Base-by-base conservation (phyloP, 2,329 filamentous ascomycete genomes). In the Colletotrichum godetiae region DNA sequence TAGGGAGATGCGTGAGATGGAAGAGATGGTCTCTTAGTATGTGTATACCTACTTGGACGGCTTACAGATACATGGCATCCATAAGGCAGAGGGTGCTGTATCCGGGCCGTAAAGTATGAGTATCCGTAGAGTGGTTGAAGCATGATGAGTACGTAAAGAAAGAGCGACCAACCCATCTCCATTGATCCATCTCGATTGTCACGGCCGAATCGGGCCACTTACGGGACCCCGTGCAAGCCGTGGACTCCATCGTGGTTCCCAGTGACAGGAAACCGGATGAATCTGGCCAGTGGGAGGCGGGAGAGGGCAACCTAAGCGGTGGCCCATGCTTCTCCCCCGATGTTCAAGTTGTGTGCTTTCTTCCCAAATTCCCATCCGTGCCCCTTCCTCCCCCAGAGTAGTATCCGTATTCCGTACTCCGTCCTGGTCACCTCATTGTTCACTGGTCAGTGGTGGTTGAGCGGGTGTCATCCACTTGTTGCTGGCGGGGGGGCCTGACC, bases 221-320 rank as follows among this genome's bases (percentile, higher is more conserved):
- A 27, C 31, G 56, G 29, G 31, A 22, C 60, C 55, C 55, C 15
- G 12, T 13, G 24, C 24, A 19, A 24, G 49, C 60, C 19, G 29
- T 27, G 35, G 46, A 56, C 49, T 53, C 61, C 52, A 37, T 65
- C 22, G 22, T 55, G n/a, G 62, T 68, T 46, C 67, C 67, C 46
- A 24, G 46, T 70, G 60, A 61, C 66, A 65, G 67, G 70, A 73
- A 69, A 61, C 70, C 22, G 67, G 66, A 64, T 42, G n/a, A 31
- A 22, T 58, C 60, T 35, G 60, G 35, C 66, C 70, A 70, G 70
- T 73, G 60, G 55, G 59, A 73, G 60, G 46, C 27, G 27, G 53
- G 53, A 53, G 33, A 37, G 5, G 13, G 22, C n/a, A 22, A 53
- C 70, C 70, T 73, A 73, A 73, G 70, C 70, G 66, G 70, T 73